Percentiles rank a stretch among this genome's conserved stretches.
Evolutionary conservation across 2,329 filamentous ascomycete species (phyloP).

Genomic region (Sclerotiophoma versabilis): DNA sequence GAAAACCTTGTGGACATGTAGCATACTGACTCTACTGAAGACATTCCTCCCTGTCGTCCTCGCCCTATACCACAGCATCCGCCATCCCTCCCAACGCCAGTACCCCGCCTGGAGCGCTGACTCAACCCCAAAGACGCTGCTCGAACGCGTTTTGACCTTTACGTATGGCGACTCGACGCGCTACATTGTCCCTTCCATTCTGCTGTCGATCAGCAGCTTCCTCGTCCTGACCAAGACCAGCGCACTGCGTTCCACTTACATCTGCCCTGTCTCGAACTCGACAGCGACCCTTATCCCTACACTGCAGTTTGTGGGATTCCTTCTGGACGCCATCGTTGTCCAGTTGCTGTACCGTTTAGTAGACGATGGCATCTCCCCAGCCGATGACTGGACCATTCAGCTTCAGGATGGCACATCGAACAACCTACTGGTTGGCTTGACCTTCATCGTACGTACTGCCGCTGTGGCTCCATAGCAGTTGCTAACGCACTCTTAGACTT

Average conservation of each 20-base stretch:
- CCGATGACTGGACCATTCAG: constrained; percentile 34
- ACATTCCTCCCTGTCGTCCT: constrained; percentile 43
- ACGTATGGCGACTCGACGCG: constrained; percentile 38
- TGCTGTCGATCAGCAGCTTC: constrained; percentile 43
- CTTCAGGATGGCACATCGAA: constrained; percentile 39
- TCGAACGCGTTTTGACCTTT: constrained; percentile 38
- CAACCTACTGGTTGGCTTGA: constrained; percentile 37
- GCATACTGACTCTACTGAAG: constrained; percentile 26
- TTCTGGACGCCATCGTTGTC: constrained; percentile 37
- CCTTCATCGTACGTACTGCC: constrained; percentile 34
- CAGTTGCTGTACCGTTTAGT: constrained; percentile 37
- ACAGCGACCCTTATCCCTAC: constrained; percentile 35
- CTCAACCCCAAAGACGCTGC: constrained; percentile 27
- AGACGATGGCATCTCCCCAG: constrained; percentile 34
- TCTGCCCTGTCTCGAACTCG: constrained; percentile 39
- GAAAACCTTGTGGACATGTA: background rate
- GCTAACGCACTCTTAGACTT: constrained; percentile 36
- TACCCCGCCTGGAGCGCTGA: constrained; percentile 41
- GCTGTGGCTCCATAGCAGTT: background rate
- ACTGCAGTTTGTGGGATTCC: constrained; percentile 40
- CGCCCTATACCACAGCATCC: constrained; percentile 41
- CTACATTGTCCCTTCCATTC: constrained; percentile 40
- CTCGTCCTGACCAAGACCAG: constrained; percentile 39
- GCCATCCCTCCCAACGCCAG: constrained; percentile 33
- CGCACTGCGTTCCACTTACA: constrained; percentile 41